Percentiles rank a stretch among this genome's conserved stretches.
Conservation (phyloP, 208 protist genomes). For the Endotrypanum monterogeii region DNA sequence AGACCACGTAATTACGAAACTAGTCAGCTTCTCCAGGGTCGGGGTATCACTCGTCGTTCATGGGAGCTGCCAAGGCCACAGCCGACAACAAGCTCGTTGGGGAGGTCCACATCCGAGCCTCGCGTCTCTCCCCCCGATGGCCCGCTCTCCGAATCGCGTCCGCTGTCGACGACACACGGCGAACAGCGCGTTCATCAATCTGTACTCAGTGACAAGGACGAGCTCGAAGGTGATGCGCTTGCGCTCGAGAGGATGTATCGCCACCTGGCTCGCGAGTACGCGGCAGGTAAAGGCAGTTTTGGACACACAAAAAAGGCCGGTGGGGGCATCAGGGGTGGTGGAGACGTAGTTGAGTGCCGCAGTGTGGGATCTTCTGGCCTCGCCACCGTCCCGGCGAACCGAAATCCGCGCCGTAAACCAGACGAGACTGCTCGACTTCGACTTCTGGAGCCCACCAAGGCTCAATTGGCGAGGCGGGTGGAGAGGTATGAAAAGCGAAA, state of each 20-base stretch:
- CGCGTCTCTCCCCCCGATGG: too few relatives aligned
- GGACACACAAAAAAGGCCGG: not conserved
- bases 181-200: too few relatives aligned
- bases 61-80: not conserved
- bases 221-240: slow-evolving; percentile 8
- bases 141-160: not conserved
- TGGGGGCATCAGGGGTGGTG: not conserved
- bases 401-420: slow-evolving; percentile 25
- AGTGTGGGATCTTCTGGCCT: not conserved
- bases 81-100: not conserved
- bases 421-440: slow-evolving; percentile 38
- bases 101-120: not conserved
- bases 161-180: not conserved
- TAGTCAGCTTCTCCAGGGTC: slow-evolving; percentile 23
- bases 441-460: slow-evolving; percentile 33
- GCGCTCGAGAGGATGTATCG: slow-evolving; percentile 29
- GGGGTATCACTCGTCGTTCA: slow-evolving; percentile 21
- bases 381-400: not conserved
- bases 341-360: not conserved
- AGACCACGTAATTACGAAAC: slow-evolving; percentile 22
- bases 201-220: not conserved
- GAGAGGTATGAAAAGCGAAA: slow-evolving; percentile 59
- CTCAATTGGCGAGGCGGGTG: slow-evolving; percentile 35
- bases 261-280: slow-evolving; percentile 28
- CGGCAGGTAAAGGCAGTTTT: not conserved